Base-by-base conservation (phyloP, 148 eudicot species). In the Fallopia convolvulus region DNA sequence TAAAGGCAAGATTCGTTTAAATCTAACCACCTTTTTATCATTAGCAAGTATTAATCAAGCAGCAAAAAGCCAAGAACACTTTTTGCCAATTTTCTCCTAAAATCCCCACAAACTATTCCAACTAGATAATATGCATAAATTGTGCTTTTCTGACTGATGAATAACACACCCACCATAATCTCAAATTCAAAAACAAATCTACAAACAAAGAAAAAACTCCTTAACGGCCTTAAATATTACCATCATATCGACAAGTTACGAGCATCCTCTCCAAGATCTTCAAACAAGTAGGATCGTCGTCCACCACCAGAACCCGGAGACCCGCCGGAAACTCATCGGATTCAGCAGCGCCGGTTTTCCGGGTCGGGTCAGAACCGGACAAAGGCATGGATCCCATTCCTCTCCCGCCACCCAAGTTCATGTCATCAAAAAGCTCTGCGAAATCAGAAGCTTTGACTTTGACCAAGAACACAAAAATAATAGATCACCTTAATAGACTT, bases 181-280 rank as follows among this genome's bases (percentile, higher is more conserved):
- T 63, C 18, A 63, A 30, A 32, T 26, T 32, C 40, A 30, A 65
- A 65, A 26, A 65, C 72, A 68, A 5, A 66, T 14, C 1, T 53
- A 20, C 36, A 58, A 53, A 70, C 36, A 42, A 0, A 74, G 12
- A 36, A n/a, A 77, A 30, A 15, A 80, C 26, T 15, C 20, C 4
- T 32, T n/a, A 52, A 66, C 20, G 14, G 41, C 18, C 13, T 26
- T 33, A 11, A 18, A 32, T n/a, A 15, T 58, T 83, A 95, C 99
- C 97, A 83, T 91, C 89, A 84, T 92, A 95, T 47, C 80, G 85
- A 80, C 99, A 95, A 75, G 80, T 87, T 18, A 79, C 71, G 20
- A 95, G 98, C 99, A 95, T 95, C 87, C 86, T 92, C 76, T 95
- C 93, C 72, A 95, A 86, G 86, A 95, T 95, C 87, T 81, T 95